These are phyloP conservation scores for Camellia sinensis DNA, from an alignment of 148 eudicot species.

Conservation along the genomic window DNA sequence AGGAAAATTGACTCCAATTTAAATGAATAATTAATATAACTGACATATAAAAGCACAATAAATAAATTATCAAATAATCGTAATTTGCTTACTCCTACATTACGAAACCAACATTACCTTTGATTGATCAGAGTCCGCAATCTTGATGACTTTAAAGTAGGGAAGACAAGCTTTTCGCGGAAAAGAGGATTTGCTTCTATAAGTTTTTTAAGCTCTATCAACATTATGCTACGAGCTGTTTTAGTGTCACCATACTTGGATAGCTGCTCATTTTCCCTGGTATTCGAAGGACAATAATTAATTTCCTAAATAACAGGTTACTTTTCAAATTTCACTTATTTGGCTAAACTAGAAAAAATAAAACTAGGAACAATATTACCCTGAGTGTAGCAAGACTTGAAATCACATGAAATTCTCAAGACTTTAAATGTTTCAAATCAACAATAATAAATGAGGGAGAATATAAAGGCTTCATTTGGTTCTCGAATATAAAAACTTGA, in stretches of 20 bases:
- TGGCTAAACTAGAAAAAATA: not conserved
- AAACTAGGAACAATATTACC: not conserved
- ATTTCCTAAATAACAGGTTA: not conserved
- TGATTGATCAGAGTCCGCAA: conserved; percentile 85
- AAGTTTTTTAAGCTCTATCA: conserved; percentile 75
- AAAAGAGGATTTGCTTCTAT: conserved; percentile 90
- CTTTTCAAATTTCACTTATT: not conserved
- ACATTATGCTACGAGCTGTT: conserved; percentile 79
- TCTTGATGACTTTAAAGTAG: conserved; percentile 72
- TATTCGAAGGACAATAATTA: conserved; percentile 13
- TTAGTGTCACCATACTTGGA: conserved; percentile 83
- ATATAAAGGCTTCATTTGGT: not conserved
- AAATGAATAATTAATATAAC: not conserved
- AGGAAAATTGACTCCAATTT: not conserved
- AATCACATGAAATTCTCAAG: not conserved
- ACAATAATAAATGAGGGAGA: not conserved
- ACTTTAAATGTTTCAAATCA: not conserved
- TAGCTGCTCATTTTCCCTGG: conserved; percentile 88
- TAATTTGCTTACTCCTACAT: not conserved
- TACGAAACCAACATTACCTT: conserved; percentile 41
- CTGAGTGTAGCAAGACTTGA: not conserved
- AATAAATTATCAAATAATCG: not conserved
- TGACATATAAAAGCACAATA: not conserved
- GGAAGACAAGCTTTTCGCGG: conserved; percentile 79
- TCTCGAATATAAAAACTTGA: not conserved